Conservation (phyloP, 371 early-diverging fungal species). For the Choanephora cucurbitarum region DNA sequence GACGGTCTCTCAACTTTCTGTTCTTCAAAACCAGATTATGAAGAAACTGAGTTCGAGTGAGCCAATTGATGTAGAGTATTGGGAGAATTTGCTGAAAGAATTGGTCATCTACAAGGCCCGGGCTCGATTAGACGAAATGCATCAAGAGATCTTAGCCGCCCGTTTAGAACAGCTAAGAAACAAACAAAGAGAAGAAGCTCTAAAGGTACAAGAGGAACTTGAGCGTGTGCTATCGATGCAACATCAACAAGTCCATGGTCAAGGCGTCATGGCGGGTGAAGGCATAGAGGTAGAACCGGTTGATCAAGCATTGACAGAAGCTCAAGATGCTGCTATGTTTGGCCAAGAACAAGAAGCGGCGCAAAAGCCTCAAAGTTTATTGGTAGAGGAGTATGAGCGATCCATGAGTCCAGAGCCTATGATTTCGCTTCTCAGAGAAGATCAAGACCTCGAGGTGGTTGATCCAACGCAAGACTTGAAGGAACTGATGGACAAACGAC, state of each 20-base stretch:
- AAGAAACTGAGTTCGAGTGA: constrained; percentile 66
- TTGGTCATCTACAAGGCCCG: constrained; percentile 85
- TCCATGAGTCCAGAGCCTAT: constrained; percentile 70
- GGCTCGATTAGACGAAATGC: constrained; percentile 73
- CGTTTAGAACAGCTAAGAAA: constrained; percentile 72
- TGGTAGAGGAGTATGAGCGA: constrained; percentile 55
- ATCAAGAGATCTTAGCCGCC: constrained; percentile 68
- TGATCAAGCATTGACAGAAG: constrained; percentile 44
- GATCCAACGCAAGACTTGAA: constrained; percentile 66
- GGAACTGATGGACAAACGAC: constrained; percentile 61
- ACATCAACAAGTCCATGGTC: constrained; percentile 49
- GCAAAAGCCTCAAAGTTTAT: constrained; percentile 9
- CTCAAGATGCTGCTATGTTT: constrained; percentile 42
- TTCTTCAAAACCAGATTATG: constrained; percentile 74
- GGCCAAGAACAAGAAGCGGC: constrained; percentile 12
- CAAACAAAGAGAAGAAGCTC: constrained; percentile 65
- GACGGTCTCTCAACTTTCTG: constrained; percentile 67
- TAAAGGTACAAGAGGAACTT: constrained; percentile 68
- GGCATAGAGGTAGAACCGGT: constrained; percentile 48
- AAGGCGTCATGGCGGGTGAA: constrained; percentile 48
- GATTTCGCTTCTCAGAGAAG: constrained; percentile 52
- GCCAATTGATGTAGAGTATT: constrained; percentile 92
- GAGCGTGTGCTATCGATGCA: constrained; percentile 61
- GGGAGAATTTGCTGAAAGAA: constrained; percentile 84
- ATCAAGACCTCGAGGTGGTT: constrained; percentile 56